Evolutionary conservation across 371 early-diverging fungal genomes (phyloP).

Genomic region (Blakeslea trispora): DNA sequence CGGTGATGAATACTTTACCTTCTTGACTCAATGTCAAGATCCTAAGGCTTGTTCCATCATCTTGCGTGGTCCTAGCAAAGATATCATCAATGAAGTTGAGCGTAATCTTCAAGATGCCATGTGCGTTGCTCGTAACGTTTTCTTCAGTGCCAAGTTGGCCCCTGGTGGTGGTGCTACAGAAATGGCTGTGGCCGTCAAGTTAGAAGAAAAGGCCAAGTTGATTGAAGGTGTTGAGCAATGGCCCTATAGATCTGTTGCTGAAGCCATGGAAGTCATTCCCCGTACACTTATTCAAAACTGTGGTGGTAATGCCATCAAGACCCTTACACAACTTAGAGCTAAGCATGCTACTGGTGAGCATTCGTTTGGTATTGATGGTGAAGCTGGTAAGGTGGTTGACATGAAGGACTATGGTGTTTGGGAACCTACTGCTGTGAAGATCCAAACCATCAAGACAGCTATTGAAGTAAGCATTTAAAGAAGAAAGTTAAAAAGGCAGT

Average conservation of each 20-base stretch:
- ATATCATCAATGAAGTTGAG: conserved; percentile 98
- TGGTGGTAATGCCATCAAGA: conserved; percentile 96
- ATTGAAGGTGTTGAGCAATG: conserved; percentile 93
- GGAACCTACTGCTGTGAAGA: conserved; percentile 99
- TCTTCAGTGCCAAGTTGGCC: conserved; percentile 90
- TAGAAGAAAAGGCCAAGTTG: conserved; percentile 89
- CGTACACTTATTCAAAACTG: conserved; percentile 98
- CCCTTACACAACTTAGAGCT: conserved; percentile 92
- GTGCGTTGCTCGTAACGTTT: conserved; percentile 98
- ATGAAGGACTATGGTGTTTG: conserved; percentile 97
- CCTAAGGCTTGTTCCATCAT: conserved; percentile 99
- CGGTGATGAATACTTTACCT: conserved; percentile 98
- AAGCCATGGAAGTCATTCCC: conserved; percentile 98
- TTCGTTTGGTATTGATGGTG: conserved; percentile 97
- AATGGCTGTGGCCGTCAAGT: conserved; percentile 94
- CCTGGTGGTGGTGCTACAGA: conserved; percentile 99
- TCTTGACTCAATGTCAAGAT: conserved; percentile 92
- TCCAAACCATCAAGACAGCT: conserved; percentile 99
- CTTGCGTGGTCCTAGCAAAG: conserved; percentile 98
- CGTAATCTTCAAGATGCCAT: conserved; percentile 99
- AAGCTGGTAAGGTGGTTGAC: conserved; percentile 93
- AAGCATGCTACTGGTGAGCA: conserved; percentile 91
- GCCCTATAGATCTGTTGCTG: conserved; percentile 94
- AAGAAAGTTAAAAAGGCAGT: not conserved
- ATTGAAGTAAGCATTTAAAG: conserved; percentile 73